A percentile compares a stretch with the other conserved stretches of the same genome.
Evolutionary conservation across 768 basidiomycete genomes (phyloP).

Genomic region (Kwoniella shandongensis): DNA sequence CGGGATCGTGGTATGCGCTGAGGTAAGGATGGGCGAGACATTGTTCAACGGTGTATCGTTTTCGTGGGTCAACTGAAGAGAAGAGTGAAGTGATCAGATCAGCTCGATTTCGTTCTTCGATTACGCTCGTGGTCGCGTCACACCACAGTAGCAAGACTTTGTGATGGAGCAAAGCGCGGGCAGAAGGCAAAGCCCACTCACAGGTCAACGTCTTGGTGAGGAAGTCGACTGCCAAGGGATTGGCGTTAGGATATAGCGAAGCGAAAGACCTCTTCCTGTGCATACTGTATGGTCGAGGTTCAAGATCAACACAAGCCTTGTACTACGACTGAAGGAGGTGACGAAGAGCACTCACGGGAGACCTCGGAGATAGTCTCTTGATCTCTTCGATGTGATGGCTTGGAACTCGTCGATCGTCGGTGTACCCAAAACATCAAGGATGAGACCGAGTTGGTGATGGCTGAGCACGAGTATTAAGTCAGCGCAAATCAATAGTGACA

Average conservation of each 20-base stretch:
- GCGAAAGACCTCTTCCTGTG: slow-evolving; percentile 80
- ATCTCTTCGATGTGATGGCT: slow-evolving; percentile 86
- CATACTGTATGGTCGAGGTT: slow-evolving; percentile 57
- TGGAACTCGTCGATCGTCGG: slow-evolving; percentile 97
- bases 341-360: slow-evolving; percentile 63
- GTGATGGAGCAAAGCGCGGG: too few species aligned
- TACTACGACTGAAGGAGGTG: too few species aligned
- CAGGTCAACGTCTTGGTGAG: slow-evolving; percentile 76
- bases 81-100: too few species aligned
- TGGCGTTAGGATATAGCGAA: slow-evolving; percentile 86
- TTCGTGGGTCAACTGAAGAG: slow-evolving; percentile 77
- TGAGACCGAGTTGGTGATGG: slow-evolving; percentile 92
- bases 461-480: slow-evolving; percentile 56
- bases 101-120: too few species aligned
- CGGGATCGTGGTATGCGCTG: slow-evolving; percentile 93
- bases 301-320: not conserved
- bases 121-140: too few species aligned
- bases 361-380: slow-evolving; percentile 91
- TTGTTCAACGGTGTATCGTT: slow-evolving; percentile 89
- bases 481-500: not conserved
- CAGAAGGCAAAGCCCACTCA: slow-evolving; percentile 16
- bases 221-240: slow-evolving; percentile 71
- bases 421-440: slow-evolving; percentile 94
- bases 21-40: slow-evolving; percentile 93
- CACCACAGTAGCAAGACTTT: too few species aligned